Conservation (phyloP, 1,284 basidiomycete genomes). For the Microbotryum intermedium region DNA sequence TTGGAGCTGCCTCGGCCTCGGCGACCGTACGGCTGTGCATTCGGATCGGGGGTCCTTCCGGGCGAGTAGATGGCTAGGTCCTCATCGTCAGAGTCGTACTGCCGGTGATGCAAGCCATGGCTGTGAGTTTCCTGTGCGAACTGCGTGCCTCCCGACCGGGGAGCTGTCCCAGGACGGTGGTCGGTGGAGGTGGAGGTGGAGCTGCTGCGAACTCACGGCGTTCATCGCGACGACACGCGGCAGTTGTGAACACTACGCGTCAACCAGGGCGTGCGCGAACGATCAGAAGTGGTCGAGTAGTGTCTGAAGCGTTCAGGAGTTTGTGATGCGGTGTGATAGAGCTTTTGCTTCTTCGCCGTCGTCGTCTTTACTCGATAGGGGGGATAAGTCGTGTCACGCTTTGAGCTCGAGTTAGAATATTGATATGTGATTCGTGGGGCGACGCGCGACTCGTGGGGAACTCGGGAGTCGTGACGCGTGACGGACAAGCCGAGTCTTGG, state of each 20-base stretch:
- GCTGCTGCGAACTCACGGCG: neutral
- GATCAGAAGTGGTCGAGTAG: no score
- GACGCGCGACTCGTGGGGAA: no score
- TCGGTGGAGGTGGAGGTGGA: neutral
- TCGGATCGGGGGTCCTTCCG: neutral
- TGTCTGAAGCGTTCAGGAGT: no score
- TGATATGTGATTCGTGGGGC: no score
- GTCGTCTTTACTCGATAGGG: no score
- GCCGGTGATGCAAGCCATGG: neutral
- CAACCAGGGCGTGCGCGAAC: no score
- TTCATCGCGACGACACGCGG: neutral
- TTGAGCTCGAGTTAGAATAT: no score
- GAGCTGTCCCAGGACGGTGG: neutral
- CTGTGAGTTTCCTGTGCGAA: neutral
- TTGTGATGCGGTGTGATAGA: no score
- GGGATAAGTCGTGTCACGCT: no score
- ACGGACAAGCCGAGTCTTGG: no score
- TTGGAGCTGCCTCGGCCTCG: conserved; percentile 1
- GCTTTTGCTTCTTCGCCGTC: no score
- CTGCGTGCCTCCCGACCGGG: neutral
- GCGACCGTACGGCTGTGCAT: neutral
- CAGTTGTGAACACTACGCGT: neutral
- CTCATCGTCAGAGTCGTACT: conserved; percentile 30
- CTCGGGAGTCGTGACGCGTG: no score
- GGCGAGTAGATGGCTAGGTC: conserved; percentile 26